Base-by-base conservation (phyloP, 2,329 filamentous ascomycete species). In the Cercospora citrullina region DNA sequence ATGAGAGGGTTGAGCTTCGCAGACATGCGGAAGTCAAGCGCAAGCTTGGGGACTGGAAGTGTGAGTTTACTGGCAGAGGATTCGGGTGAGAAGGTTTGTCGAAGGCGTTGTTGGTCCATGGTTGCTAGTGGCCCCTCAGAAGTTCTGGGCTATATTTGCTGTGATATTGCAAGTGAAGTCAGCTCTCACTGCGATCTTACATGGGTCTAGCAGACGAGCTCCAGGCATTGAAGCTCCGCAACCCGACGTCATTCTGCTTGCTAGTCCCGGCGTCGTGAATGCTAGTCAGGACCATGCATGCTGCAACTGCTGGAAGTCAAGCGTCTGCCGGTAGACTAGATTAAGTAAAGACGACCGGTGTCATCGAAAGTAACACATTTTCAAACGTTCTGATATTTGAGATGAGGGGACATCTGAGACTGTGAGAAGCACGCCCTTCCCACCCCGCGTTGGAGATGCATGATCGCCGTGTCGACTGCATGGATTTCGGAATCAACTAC, bases 21-120 rank as follows among this genome's bases (percentile, higher is more conserved):
- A 72, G 82, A 84, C 79, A 85, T 84, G 60, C 84, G 82, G 76
- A 85, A 85, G 72, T 85, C 84, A 57, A 85, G 78, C 69, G 84
- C 83, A 31, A 85, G 79, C 5, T 77, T 77, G 0, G 84, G 84
- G 6, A 80, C 77, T 8, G 83, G 83, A 30, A 84, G 64, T 23
- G 60, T 26, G 18, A 71, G 60, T 8, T 45, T 66, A n/a, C 59
- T 57, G 16, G 68, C 68, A 26, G 63, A 23, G n/a, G 55, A 57
- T 16, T 36, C 30, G 21, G 21, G 10, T 9, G 63, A 45, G 39
- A 69, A 69, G 12, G 6, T 10, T 28, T 31, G 26, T 60, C 65
- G 63, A 30, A 69, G 60, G 21, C 33, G 14, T 62, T 63, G 26
- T 51, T 64, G 64, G 45, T 69, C 65, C 68, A 69, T 67, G 21